phyloP scores from a whole-genome alignment of 164 flowering plant genomes.

The Aristolochia californica region DNA sequence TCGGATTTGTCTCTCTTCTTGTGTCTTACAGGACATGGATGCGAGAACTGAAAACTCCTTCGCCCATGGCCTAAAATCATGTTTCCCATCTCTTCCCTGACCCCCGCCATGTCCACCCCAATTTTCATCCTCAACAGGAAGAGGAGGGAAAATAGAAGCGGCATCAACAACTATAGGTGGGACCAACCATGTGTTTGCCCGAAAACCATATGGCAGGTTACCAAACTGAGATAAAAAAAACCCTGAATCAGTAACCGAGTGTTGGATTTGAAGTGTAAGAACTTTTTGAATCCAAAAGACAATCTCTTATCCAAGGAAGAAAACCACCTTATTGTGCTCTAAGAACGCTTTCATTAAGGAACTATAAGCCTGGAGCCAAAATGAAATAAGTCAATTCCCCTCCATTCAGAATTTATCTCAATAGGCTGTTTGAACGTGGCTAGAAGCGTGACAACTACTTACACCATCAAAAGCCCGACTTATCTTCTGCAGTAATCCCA shows the following conservation, averaged over 20 bases:
- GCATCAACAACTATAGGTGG: slow-evolving; percentile 73
- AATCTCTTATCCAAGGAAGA: background rate
- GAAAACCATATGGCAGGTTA: slow-evolving; percentile 88
- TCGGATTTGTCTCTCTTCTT: slow-evolving; percentile 84
- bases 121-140: slow-evolving; percentile 80
- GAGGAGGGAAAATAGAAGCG: slow-evolving; percentile 55
- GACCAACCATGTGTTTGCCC: slow-evolving; percentile 90
- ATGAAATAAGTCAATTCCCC: background rate
- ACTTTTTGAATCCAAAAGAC: no score
- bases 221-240: slow-evolving; percentile 62
- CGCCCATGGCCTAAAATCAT: slow-evolving; percentile 61
- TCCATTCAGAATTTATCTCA: no score
- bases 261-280: background rate
- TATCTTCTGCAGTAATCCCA: slow-evolving; percentile 58
- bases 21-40: slow-evolving; percentile 84
- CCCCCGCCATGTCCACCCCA: slow-evolving; percentile 98
- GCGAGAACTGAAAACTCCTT: slow-evolving; percentile 68
- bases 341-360: slow-evolving; percentile 85
- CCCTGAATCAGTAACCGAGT: background rate
- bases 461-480: slow-evolving; percentile 71
- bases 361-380: slow-evolving; percentile 57
- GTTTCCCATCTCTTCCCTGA: slow-evolving; percentile 66
- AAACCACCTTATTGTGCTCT: slow-evolving; percentile 77
- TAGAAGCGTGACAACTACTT: slow-evolving; percentile 18
- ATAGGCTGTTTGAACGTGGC: background rate